These are phyloP conservation scores for Aotearoamyces nothofagi DNA, from an alignment of 2,329 filamentous ascomycete genomes.

Conservation along the genomic window DNA sequence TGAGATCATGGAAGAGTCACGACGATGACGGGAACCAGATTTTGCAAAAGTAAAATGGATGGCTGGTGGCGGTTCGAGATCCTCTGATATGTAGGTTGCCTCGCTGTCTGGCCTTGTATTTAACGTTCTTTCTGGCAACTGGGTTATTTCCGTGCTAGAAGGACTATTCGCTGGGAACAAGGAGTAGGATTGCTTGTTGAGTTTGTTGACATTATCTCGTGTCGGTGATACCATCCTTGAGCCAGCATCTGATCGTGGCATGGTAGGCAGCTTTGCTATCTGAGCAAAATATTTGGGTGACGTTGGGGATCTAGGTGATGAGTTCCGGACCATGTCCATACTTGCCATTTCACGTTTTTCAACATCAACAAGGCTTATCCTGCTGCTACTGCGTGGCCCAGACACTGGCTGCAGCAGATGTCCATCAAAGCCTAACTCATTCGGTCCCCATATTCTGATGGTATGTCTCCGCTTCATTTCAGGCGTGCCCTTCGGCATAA, in stretches of 20 bases:
- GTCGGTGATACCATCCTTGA: too few relatives aligned
- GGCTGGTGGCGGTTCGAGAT: conserved; percentile 12
- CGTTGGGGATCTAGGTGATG: conserved; percentile 2
- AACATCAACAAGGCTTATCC: conserved; percentile 1
- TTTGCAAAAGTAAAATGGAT: conserved; percentile 8
- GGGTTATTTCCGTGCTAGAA: neutral
- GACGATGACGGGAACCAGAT: conserved; percentile 18
- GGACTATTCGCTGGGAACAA: conserved; percentile 12
- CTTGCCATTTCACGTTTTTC: neutral
- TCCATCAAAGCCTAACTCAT: conserved; percentile 16
- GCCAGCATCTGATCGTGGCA: too few relatives aligned
- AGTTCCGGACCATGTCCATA: conserved; percentile 7
- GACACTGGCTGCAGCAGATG: conserved; percentile 15
- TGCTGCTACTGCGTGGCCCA: conserved; percentile 6
- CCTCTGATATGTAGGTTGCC: conserved; percentile 1
- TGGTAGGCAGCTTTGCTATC: neutral
- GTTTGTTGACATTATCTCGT: conserved; percentile 8
- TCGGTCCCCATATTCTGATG: conserved; percentile 30
- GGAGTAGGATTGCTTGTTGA: conserved; percentile 14
- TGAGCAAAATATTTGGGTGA: neutral
- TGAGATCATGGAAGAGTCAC: conserved; percentile 47
- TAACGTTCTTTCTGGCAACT: neutral
- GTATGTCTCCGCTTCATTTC: conserved; percentile 26
- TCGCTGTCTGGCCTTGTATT: conserved; percentile 2
- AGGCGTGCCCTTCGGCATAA: conserved; percentile 30